phyloP scores from a whole-genome alignment of 2,329 filamentous ascomycete species.

The Colletotrichum euphorbiae region DNA sequence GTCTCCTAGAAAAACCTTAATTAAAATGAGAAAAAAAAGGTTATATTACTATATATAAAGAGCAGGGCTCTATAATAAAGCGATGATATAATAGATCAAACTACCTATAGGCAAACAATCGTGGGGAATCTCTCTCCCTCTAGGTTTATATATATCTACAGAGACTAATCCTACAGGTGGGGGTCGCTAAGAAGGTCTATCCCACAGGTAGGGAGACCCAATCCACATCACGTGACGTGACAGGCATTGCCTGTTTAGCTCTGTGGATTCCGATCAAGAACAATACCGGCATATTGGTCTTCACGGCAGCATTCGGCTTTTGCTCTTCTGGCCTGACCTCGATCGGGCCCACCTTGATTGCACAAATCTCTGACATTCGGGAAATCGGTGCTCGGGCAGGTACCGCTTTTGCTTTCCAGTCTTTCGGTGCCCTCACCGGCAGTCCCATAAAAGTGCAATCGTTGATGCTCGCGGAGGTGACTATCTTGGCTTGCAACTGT shows the following conservation, averaged over 20 bases:
- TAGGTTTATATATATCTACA: too few species aligned
- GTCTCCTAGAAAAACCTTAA: too few species aligned
- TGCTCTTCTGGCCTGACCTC: constrained; percentile 75
- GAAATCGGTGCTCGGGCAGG: constrained; percentile 78
- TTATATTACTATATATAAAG: too few species aligned
- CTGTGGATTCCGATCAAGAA: constrained; percentile 62
- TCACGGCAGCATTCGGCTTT: constrained; percentile 76
- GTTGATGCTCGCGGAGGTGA: constrained; percentile 62
- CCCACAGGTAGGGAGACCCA: too few species aligned
- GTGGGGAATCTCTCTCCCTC: too few species aligned
- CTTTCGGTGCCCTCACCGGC: constrained; percentile 74
- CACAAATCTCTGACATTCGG: constrained; percentile 76
- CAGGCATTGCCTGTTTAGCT: constrained; percentile 55
- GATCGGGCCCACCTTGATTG: constrained; percentile 71
- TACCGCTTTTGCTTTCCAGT: constrained; percentile 69
- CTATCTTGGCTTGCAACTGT: constrained; percentile 72
- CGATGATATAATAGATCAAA: too few species aligned
- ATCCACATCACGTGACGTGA: too few species aligned
- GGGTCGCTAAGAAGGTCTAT: too few species aligned
- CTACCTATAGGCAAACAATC: too few species aligned
- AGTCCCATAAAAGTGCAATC: constrained; percentile 74
- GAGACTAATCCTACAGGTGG: too few species aligned
- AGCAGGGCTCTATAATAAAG: too few species aligned
- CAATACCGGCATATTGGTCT: constrained; percentile 70
- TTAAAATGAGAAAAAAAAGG: too few species aligned